phyloP scores from a whole-genome alignment of 768 basidiomycete genomes.

The Auricularia sp. region DNA sequence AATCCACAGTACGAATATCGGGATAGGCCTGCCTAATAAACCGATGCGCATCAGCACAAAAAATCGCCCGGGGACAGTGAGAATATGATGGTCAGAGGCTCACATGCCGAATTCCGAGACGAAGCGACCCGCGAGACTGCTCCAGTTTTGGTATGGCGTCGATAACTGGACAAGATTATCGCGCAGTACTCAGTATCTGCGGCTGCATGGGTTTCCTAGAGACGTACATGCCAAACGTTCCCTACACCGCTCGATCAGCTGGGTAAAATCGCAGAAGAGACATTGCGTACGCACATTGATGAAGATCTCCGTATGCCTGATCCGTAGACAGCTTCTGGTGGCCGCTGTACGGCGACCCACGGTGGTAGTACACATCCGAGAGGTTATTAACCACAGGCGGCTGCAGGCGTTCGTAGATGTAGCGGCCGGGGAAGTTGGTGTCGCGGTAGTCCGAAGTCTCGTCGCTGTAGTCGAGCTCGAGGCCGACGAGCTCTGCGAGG shows the following conservation, averaged over 20 bases:
- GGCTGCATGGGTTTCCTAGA: too few species aligned
- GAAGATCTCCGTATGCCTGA: constrained; percentile 73
- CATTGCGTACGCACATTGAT: constrained; percentile 57
- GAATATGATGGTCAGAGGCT: not conserved
- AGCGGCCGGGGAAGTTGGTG: constrained; percentile 77
- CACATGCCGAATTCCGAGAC: constrained; percentile 33
- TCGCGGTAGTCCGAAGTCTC: constrained; percentile 76
- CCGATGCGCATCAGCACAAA: too few species aligned
- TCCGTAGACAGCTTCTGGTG: constrained; percentile 64
- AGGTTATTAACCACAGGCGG: constrained; percentile 59
- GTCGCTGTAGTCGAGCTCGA: constrained; percentile 80
- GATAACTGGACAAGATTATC: constrained; percentile 34
- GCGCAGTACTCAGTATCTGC: not conserved
- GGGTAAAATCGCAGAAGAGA: not conserved
- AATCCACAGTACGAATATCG: constrained; percentile 77
- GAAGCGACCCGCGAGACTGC: constrained; percentile 79
- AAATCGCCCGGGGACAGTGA: too few species aligned
- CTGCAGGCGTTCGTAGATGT: constrained; percentile 82
- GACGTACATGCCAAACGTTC: constrained; percentile 82
- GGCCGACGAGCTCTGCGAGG: constrained; percentile 66
- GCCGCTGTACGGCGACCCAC: constrained; percentile 81
- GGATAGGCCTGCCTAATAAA: constrained; percentile 72
- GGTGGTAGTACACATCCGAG: constrained; percentile 69
- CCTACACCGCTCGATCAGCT: constrained; percentile 27
- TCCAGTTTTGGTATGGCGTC: constrained; percentile 92